phyloP scores from a whole-genome alignment of 2,329 filamentous ascomycete species.

The Huntiella bhutanensis region DNA sequence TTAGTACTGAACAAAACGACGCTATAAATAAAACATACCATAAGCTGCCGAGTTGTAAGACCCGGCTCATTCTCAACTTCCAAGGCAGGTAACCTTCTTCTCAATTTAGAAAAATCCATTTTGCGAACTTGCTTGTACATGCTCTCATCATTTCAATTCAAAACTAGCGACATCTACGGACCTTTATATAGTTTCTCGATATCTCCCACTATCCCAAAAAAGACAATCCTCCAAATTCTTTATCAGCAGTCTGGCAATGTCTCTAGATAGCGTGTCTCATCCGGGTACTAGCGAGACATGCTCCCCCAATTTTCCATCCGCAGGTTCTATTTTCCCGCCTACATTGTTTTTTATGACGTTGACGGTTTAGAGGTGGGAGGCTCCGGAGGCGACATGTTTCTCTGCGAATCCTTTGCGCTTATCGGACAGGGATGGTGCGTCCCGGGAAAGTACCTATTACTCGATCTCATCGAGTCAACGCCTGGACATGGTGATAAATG shows the following conservation, averaged over 20 bases:
- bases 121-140: neutral
- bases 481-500: no score
- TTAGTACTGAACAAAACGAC: neutral
- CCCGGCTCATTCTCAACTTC: constrained; percentile 60
- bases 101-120: neutral
- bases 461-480: constrained; percentile 28
- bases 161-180: neutral
- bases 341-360: no score
- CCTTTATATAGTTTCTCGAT: neutral
- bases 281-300: no score
- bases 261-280: no score
- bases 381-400: no score
- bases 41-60: constrained; percentile 58
- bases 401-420: neutral
- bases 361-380: no score
- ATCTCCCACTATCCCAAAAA: no score
- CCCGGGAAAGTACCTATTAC: constrained; percentile 18
- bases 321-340: no score
- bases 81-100: constrained; percentile 17
- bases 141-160: neutral
- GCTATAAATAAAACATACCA: constrained; percentile 29
- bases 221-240: no score
- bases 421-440: neutral
- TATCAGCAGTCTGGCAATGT: no score
- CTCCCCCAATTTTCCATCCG: no score